phyloP scores from a whole-genome alignment of 257 asterid species.

The Rauvolfia tetraphylla region DNA sequence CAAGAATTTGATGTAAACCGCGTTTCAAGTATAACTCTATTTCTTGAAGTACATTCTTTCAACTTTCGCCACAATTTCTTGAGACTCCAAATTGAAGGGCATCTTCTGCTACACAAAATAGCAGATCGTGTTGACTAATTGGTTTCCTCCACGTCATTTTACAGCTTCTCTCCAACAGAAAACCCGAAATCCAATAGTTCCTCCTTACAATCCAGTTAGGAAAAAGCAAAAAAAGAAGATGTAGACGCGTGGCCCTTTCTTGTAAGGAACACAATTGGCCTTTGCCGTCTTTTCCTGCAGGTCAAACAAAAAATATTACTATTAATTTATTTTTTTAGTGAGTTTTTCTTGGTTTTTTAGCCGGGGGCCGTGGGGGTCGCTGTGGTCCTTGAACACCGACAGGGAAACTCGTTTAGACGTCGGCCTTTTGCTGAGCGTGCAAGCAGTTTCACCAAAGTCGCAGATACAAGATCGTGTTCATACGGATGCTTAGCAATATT shows the following conservation, averaged over 20 bases:
- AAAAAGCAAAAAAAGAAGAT: background rate
- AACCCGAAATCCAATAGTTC: background rate
- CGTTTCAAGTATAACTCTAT: no score
- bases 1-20: no score
- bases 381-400: background rate
- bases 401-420: background rate
- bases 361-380: no score
- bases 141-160: constrained; percentile 6
- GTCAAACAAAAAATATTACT: background rate
- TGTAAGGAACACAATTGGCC: constrained; percentile 20
- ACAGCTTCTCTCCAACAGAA: constrained; percentile 4
- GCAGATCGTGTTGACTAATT: background rate
- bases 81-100: background rate
- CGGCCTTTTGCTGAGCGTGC: background rate
- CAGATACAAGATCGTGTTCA: constrained; percentile 9
- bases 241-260: constrained; percentile 18
- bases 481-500: background rate
- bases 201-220: background rate
- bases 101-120: no score
- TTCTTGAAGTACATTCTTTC: background rate
- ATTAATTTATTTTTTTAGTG: background rate
- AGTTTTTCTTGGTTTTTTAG: background rate
- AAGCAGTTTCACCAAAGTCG: background rate
- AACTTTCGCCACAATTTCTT: background rate
- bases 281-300: constrained; percentile 10